Evolutionary conservation across 345 rosid species (phyloP).

Genomic region (Gynandropsis gynandra): DNA sequence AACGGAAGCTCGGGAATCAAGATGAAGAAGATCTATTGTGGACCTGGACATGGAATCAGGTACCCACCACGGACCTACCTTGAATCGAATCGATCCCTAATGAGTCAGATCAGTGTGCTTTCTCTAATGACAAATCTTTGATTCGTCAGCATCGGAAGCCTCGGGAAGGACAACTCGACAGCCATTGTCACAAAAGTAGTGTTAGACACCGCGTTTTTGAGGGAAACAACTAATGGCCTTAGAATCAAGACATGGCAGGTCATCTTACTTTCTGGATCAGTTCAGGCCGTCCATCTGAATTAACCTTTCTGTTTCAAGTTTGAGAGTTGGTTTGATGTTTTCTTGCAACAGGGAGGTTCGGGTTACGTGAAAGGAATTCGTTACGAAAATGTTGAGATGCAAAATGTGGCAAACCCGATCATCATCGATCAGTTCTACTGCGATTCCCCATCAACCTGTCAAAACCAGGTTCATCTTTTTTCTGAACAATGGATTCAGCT

Average conservation of each 20-base stretch:
- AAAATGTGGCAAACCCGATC: constrained; percentile 74
- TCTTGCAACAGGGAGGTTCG: constrained; percentile 65
- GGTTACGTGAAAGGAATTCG: constrained; percentile 84
- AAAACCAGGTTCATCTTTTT: constrained; percentile 63
- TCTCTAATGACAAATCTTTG: no score
- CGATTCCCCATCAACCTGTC: constrained; percentile 73
- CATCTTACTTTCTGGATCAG: no score
- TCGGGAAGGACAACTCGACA: constrained; percentile 75
- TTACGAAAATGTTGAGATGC: constrained; percentile 75
- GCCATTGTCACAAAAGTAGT: constrained; percentile 84
- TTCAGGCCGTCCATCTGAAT: no score
- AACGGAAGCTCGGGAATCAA: constrained; percentile 65
- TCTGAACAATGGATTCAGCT: constrained; percentile 9
- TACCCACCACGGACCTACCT: constrained; percentile 20
- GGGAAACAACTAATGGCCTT: constrained; percentile 80
- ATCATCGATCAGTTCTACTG: constrained; percentile 97
- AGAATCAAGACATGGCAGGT: constrained; percentile 99
- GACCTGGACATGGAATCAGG: constrained; percentile 99
- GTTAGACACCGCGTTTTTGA: constrained; percentile 79
- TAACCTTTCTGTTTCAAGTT: neutral
- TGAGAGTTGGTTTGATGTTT: neutral
- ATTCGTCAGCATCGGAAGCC: constrained; percentile 82
- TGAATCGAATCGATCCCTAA: no score
- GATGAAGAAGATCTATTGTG: constrained; percentile 84
- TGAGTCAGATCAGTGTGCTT: no score